phyloP scores from a whole-genome alignment of 495 filamentous ascomycete genomes.

The Pseudomonodictys pantanalensis region DNA sequence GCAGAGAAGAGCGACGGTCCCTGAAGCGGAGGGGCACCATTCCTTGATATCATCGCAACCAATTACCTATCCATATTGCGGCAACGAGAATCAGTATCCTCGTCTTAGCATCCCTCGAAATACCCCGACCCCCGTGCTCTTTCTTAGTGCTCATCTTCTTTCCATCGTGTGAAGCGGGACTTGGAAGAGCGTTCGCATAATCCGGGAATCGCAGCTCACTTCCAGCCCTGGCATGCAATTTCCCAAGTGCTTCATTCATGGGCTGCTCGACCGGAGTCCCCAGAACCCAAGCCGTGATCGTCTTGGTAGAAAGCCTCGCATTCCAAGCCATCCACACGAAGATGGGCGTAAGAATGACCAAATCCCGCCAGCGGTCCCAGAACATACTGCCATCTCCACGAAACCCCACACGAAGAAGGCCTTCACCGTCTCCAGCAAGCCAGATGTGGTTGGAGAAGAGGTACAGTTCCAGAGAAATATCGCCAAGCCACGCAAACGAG shows the following conservation, averaged over 20 bases:
- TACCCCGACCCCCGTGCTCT: background rate
- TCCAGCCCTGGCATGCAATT: background rate
- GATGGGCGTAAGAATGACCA: slow-evolving; percentile 28
- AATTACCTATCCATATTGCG: background rate
- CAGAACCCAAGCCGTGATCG: slow-evolving; percentile 14
- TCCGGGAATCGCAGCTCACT: slow-evolving; percentile 4
- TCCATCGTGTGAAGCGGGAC: background rate
- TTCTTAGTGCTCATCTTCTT: background rate
- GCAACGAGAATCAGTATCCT: slow-evolving; percentile 3
- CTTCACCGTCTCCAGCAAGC: slow-evolving; percentile 58
- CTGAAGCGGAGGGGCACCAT: no score
- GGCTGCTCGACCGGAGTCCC: background rate
- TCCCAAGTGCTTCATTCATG: background rate
- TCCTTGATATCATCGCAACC: background rate
- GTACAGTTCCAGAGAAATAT: slow-evolving; percentile 57
- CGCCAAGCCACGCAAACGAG: slow-evolving; percentile 54
- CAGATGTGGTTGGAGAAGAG: slow-evolving; percentile 62
- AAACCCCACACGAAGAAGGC: slow-evolving; percentile 50
- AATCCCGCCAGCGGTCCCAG: slow-evolving; percentile 29
- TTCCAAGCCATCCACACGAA: slow-evolving; percentile 22
- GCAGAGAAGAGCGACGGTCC: no score
- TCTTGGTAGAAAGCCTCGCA: slow-evolving; percentile 6
- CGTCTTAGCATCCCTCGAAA: background rate
- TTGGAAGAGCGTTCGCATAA: slow-evolving; percentile 6
- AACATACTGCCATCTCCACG: slow-evolving; percentile 32